Percentiles rank a stretch among this genome's conserved stretches.
Evolutionary conservation across 2,329 filamentous ascomycete species (phyloP).

Genomic region (Pseudopyrenochaeta lycopersici): DNA sequence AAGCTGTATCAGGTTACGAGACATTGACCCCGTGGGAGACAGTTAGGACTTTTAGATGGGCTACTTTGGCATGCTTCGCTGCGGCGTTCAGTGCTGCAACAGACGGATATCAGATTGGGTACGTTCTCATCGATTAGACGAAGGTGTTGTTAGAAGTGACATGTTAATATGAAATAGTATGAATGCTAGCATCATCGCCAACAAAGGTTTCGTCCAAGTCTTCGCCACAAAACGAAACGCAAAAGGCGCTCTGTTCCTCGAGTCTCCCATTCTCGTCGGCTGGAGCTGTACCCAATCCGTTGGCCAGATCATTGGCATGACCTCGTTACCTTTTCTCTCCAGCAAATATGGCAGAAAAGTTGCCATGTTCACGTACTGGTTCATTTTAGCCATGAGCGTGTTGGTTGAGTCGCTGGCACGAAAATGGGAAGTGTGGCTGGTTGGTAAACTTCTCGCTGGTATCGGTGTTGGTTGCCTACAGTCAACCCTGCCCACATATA

Average conservation of each 20-base stretch:
- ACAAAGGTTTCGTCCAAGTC: slow-evolving; percentile 53
- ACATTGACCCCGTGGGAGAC: slow-evolving; percentile 3
- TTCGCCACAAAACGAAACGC: slow-evolving; percentile 40
- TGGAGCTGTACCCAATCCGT: slow-evolving; percentile 51
- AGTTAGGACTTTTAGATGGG: background rate
- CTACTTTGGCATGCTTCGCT: background rate
- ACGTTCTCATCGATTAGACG: background rate
- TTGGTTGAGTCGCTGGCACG: slow-evolving; percentile 48
- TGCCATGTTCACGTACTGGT: slow-evolving; percentile 48
- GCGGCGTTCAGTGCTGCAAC: slow-evolving; percentile 7
- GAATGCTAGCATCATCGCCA: slow-evolving; percentile 46
- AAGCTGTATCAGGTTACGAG: slow-evolving; percentile 2
- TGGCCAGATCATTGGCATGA: slow-evolving; percentile 42
- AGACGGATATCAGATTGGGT: slow-evolving; percentile 13
- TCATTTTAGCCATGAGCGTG: slow-evolving; percentile 30
- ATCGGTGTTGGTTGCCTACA: slow-evolving; percentile 36
- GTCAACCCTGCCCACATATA: slow-evolving; percentile 55
- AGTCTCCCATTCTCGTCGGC: slow-evolving; percentile 53
- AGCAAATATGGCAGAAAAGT: slow-evolving; percentile 50
- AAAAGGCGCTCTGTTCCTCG: slow-evolving; percentile 35
- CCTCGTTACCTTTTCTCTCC: slow-evolving; percentile 44
- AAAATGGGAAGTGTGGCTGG: slow-evolving; percentile 53
- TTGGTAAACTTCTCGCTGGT: slow-evolving; percentile 39
- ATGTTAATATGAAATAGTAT: slow-evolving; percentile 21
- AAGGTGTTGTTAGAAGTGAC: too few relatives aligned